phyloP scores from a whole-genome alignment of 495 filamentous ascomycete genomes.

The Penicillium roqueforti region DNA sequence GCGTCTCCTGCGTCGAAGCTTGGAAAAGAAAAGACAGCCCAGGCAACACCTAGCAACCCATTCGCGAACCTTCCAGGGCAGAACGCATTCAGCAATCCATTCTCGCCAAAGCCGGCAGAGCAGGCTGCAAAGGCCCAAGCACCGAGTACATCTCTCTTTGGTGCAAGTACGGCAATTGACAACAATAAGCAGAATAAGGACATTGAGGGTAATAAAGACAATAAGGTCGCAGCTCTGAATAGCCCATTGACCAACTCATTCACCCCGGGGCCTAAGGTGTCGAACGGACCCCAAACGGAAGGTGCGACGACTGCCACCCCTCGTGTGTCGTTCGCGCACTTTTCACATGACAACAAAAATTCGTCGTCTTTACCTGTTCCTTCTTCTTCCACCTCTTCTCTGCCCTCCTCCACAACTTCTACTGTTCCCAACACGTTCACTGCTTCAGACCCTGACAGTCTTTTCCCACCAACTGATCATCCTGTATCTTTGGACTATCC shows the following conservation, averaged over 20 bases:
- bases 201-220: background rate
- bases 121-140: background rate
- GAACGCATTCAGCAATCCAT: slow-evolving; percentile 2
- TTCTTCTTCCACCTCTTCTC: slow-evolving; percentile 2
- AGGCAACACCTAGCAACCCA: background rate
- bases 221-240: background rate
- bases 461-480: background rate
- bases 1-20: slow-evolving; percentile 7
- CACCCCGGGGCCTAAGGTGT: background rate
- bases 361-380: slow-evolving; percentile 1
- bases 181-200: background rate
- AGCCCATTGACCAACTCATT: background rate
- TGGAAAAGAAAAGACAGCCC: slow-evolving; percentile 1
- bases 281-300: background rate
- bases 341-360: background rate
- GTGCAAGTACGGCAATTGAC: background rate
- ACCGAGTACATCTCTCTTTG: slow-evolving; percentile 10
- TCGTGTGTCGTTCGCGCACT: background rate
- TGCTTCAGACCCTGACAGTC: slow-evolving; percentile 5
- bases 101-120: slow-evolving; percentile 6
- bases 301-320: background rate
- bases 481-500: background rate
- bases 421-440: slow-evolving; percentile 6
- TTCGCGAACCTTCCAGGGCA: slow-evolving; percentile 4
- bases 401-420: background rate